Conservation (phyloP, 2,329 filamentous ascomycete species). For the Aspergillus quadrilineatus region DNA sequence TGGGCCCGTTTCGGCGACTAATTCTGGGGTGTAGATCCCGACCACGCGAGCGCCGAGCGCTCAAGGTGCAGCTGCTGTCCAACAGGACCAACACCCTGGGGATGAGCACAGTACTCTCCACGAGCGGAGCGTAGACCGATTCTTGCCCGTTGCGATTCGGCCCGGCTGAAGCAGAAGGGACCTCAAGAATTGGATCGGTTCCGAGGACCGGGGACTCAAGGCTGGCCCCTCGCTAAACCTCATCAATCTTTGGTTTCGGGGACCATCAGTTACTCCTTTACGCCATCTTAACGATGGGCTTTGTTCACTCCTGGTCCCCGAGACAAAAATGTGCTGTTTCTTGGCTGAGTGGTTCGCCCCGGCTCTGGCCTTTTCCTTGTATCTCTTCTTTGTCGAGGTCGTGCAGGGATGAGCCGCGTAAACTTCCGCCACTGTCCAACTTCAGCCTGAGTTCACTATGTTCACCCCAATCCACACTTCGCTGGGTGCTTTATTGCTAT, state of each 20-base stretch:
- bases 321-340: not conserved
- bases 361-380: not conserved
- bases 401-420: not conserved
- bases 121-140: not conserved
- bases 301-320: slow-evolving; percentile 11
- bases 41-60: slow-evolving; percentile 4
- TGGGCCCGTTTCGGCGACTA: slow-evolving; percentile 8
- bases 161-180: not conserved
- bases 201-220: not conserved
- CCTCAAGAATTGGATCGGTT: not conserved
- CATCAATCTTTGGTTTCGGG: slow-evolving; percentile 5
- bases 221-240: not conserved
- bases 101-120: not conserved
- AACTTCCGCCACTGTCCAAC: not conserved
- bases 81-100: slow-evolving; percentile 1
- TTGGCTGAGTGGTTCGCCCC: not conserved
- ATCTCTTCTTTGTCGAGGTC: not conserved
- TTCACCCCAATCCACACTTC: slow-evolving; percentile 55
- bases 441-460: slow-evolving; percentile 34
- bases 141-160: not conserved
- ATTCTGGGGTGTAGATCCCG: slow-evolving; percentile 9
- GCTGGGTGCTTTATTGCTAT: slow-evolving; percentile 52
- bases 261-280: slow-evolving; percentile 7
- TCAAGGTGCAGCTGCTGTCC: slow-evolving; percentile 5
- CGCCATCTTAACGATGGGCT: slow-evolving; percentile 2